These are phyloP conservation scores for Auricularia auricula-judae DNA, from an alignment of 768 basidiomycete genomes.

Conservation along the genomic window DNA sequence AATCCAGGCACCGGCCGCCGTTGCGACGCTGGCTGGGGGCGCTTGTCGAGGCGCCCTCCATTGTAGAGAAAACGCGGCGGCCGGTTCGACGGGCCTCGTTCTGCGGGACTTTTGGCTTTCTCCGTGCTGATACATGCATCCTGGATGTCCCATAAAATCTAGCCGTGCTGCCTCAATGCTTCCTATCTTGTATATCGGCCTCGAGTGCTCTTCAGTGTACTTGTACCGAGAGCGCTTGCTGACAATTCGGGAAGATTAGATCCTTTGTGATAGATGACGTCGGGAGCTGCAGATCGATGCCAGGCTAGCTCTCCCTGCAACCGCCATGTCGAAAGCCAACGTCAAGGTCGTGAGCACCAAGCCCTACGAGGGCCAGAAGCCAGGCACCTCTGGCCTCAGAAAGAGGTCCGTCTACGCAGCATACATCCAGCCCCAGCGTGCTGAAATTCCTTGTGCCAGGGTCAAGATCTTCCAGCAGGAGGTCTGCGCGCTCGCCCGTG, in stretches of 20 bases:
- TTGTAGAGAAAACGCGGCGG: no score
- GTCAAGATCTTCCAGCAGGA: constrained; percentile 98
- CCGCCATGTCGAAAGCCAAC: constrained; percentile 27
- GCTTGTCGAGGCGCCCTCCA: no score
- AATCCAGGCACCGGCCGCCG: no score
- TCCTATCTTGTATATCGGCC: no score
- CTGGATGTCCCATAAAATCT: no score
- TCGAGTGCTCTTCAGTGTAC: no score
- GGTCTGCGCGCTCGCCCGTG: constrained; percentile 32
- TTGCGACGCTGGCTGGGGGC: no score
- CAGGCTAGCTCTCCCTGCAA: background rate
- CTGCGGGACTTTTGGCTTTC: no score
- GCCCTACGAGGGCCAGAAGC: constrained; percentile 90
- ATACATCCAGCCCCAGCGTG: background rate
- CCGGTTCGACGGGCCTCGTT: no score
- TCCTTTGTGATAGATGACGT: background rate
- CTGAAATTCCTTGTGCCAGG: constrained; percentile 26
- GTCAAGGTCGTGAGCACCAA: constrained; percentile 69
- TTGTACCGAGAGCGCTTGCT: no score
- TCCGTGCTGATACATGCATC: no score
- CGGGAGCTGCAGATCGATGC: background rate
- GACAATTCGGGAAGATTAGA: background rate
- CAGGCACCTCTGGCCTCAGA: constrained; percentile 93
- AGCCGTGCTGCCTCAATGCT: no score
- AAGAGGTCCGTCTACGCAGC: constrained; percentile 54